Base-by-base conservation (phyloP, 371 early-diverging fungal genomes). In the Zopfochytrium polystomum region DNA sequence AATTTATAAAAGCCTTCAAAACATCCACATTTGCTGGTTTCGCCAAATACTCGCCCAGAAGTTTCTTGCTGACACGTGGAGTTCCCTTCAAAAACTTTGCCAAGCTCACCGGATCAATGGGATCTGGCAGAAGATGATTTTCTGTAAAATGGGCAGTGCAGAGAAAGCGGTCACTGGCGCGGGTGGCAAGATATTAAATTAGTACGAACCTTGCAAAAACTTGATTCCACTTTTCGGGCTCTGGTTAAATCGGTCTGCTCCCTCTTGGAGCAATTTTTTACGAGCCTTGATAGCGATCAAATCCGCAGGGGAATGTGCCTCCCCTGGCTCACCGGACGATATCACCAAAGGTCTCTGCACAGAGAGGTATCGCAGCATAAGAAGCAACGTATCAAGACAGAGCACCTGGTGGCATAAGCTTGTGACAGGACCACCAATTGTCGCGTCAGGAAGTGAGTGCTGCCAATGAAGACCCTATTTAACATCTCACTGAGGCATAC, bases 171-270 rank as follows among this genome's bases (percentile, higher is more conserved):
- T 13, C 56, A 34, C 55, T 7, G n/a, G 26, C n/a, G 25, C 18
- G n/a, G n/a, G n/a, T n/a, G n/a, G n/a, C n/a, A n/a, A n/a, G 2
- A n/a, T 25, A 55, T 9, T 11, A 23, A 20, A 52, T 6, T 3
- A 46, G 15, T 20, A 42, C 43, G n/a, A 49, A 75, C 72, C 73
- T 71, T 74, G 85, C 66, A 96, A 67, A 62, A 85, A 93, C 18
- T 77, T 65, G 30, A 94, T 85, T 0, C 94, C 94, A 20, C 88
- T 85, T 68, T 90, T 91, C 2, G 93, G 88, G 47, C 81, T 85
- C 65, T 85, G 82, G 71, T 95, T 95, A 71, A 96, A 95, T 44
- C 83, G 73, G 22, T 80, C 74, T 0, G 92, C 87, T 2, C 92
- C 93, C 58, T 86, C 80, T 50, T 84, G 71, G 65, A 96, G 75